Conservation (phyloP, 169 alveolate species). For the Theileria sp. region DNA sequence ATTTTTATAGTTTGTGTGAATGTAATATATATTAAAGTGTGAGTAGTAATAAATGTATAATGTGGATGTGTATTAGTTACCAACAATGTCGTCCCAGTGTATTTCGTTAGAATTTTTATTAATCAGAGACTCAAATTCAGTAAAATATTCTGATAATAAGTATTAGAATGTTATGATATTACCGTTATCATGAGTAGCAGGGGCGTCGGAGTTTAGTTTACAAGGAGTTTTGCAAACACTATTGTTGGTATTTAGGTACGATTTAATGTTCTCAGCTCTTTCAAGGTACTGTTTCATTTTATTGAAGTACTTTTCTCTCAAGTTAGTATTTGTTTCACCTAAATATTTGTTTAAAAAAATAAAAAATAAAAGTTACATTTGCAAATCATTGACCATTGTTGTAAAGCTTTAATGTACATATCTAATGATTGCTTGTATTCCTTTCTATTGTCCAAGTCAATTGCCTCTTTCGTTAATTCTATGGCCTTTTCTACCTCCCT, state of each 20-base stretch:
- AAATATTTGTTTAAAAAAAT: constrained; percentile 16
- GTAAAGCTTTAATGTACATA: constrained; percentile 50
- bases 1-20: constrained; percentile 17
- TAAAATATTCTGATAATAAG: neutral
- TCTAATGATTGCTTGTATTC: constrained; percentile 45
- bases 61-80: neutral
- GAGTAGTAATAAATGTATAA: no score
- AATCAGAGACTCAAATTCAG: neutral
- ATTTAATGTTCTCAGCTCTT: constrained; percentile 72
- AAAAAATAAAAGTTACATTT: constrained; percentile 16
- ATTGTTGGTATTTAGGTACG: constrained; percentile 31
- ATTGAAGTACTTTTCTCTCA: constrained; percentile 66
- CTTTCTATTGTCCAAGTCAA: constrained; percentile 36
- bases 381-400: constrained; percentile 58
- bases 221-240: neutral
- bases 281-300: constrained; percentile 74
- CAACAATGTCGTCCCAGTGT: neutral
- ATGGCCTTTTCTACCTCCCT: constrained; percentile 52
- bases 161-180: constrained; percentile 12
- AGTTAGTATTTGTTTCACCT: constrained; percentile 67
- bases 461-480: constrained; percentile 53
- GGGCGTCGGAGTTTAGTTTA: neutral
- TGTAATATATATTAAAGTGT: no score
- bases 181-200: constrained; percentile 33
- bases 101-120: neutral